These are phyloP conservation scores for Colletotrichum costaricense DNA, from an alignment of 2,329 filamentous ascomycete genomes.

Conservation along the genomic window DNA sequence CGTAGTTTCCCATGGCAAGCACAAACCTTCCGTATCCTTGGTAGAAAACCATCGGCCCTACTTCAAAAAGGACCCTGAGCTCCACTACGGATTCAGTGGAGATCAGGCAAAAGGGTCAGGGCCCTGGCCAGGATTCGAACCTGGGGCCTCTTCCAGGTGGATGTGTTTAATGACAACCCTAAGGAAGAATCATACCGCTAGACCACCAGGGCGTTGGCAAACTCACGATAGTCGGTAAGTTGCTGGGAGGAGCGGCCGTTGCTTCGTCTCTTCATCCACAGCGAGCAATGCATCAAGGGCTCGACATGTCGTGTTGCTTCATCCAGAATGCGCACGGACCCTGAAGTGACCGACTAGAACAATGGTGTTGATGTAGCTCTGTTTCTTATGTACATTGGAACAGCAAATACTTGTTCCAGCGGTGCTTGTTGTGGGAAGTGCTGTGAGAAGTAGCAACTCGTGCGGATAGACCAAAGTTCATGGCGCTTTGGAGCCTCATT, in stretches of 20 bases:
- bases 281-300: too few species aligned
- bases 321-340: too few species aligned
- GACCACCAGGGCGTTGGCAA: not conserved
- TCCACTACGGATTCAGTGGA: not conserved
- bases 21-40: not conserved
- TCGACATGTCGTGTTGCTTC: too few species aligned
- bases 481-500: too few species aligned
- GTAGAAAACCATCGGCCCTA: not conserved
- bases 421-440: too few species aligned
- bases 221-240: not conserved
- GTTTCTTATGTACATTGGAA: too few species aligned
- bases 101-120: not conserved
- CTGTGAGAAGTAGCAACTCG: too few species aligned
- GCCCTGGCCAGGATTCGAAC: constrained; percentile 18
- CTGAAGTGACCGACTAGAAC: too few species aligned
- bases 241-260: not conserved
- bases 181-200: constrained; percentile 20
- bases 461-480: too few species aligned
- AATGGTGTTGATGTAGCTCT: too few species aligned
- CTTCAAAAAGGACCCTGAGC: not conserved
- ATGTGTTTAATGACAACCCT: not conserved
- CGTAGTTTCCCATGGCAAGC: not conserved
- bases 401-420: too few species aligned
- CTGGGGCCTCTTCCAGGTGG: constrained; percentile 13
- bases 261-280: not conserved